phyloP scores from a whole-genome alignment of 2,329 filamentous ascomycete species.

The Monilinia fructicola region DNA sequence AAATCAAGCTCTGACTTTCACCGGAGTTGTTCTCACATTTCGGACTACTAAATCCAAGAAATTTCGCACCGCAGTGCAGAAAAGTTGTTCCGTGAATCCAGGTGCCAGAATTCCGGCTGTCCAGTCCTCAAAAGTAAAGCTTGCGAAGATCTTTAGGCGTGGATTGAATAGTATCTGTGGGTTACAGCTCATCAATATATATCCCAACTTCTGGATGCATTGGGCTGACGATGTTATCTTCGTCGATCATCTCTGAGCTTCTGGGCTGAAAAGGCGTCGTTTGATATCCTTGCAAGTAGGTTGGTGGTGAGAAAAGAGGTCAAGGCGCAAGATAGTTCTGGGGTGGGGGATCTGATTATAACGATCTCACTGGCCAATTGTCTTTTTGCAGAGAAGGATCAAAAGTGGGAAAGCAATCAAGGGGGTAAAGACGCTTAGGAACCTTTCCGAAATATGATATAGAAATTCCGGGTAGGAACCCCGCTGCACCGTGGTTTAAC shows the following conservation, averaged over 20 bases:
- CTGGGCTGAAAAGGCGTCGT: background rate
- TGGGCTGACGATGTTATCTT: background rate
- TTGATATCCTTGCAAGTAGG: background rate
- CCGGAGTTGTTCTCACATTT: background rate
- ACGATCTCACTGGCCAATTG: background rate
- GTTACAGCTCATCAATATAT: background rate
- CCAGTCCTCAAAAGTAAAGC: background rate
- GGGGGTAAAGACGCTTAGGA: background rate
- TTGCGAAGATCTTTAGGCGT: background rate
- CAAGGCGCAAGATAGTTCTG: background rate
- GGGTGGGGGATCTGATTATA: background rate
- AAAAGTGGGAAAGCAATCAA: background rate
- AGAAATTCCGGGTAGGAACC: background rate
- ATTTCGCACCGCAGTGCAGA: no score
- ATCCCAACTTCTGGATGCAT: background rate
- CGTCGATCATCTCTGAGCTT: background rate
- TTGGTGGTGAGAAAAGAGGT: conserved; percentile 13
- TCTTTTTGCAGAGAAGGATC: background rate
- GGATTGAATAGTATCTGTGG: background rate
- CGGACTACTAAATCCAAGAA: background rate
- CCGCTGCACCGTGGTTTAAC: background rate
- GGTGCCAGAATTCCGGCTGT: background rate
- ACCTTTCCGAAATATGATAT: background rate
- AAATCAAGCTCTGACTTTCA: background rate
- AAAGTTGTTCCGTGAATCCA: background rate